Base-by-base conservation (phyloP, 768 basidiomycete species). In the Saitozyma sp. region DNA sequence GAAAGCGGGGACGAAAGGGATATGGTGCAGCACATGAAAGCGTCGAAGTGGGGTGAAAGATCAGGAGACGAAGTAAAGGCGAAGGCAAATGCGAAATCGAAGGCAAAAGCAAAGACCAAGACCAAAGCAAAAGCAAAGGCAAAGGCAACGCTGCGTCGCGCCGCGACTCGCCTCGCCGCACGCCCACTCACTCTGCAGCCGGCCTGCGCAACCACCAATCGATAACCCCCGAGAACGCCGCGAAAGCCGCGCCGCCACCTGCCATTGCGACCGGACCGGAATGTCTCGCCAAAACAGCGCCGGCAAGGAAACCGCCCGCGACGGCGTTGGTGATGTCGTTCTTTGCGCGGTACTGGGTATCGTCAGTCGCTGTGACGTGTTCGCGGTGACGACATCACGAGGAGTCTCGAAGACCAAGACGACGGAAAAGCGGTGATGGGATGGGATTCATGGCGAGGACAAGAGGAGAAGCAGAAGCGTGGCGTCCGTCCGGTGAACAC, bases 241-340 rank as follows among this genome's bases (percentile, higher is more conserved):
- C 92, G 75, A 98, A 98, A 0, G 89, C 92, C 9, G 92, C 64
- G 17, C 91, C 95, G 70, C 95, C 95, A 51, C 89, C 87, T n/a
- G 93, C 67, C 16, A 86, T 90, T 14, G 89, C 92, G 79, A 85
- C 89, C 8, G 92, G 90, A 0, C 95, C 93, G 0, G 91, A 86
- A 73, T 90, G 87, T 45, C 91, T 85, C 9, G 93, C 94, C 4
- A 97, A 85, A 17, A 96, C 82, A 43, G 89, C 92, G 38, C 95
- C 95, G 3, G 92, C 86, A 5, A 93, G 77, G 77, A 95, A 92
- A 1, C 95, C 95, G 7, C 90, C 88, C 11, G 87, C 85, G 16
- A 92, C 85, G 9, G 92, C 89, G 77, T 98, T 98, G 59, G 87
- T 88, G 69, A 97, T 90, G 78, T 98, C 95, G 74, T 96, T 94